Evolutionary conservation across 2,329 filamentous ascomycete genomes (phyloP).

Genomic region (Fusarium compactum): DNA sequence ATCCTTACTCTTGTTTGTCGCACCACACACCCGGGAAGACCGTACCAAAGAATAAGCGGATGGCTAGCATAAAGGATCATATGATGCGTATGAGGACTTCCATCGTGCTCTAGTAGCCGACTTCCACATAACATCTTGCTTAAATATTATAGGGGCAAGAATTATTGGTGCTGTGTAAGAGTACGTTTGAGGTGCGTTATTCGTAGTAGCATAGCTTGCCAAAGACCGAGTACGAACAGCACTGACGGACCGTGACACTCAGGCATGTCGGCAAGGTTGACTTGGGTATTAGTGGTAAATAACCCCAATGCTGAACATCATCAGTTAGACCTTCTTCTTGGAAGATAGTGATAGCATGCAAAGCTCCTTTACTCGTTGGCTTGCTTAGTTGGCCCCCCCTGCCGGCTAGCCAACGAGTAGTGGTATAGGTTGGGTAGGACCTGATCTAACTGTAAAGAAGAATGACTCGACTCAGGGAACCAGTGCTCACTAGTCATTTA

Average conservation of each 20-base stretch:
- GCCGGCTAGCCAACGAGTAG: too few species aligned
- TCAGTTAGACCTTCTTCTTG: conserved; percentile 24
- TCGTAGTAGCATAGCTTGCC: conserved; percentile 22
- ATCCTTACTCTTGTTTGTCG: conserved; percentile 20
- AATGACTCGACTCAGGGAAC: too few species aligned
- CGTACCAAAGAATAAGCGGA: conserved; percentile 30
- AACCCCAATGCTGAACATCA: conserved; percentile 25
- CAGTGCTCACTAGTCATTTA: too few species aligned
- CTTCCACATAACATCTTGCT: conserved; percentile 42
- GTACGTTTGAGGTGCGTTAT: conserved; percentile 14
- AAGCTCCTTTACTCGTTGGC: too few species aligned
- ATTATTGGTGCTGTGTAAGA: accelerated
- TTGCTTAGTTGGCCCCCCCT: too few species aligned
- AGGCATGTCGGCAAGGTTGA: neutral
- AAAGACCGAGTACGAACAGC: conserved; percentile 14
- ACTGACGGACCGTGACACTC: conserved; percentile 20
- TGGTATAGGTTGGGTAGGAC: neutral
- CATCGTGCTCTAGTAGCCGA: conserved; percentile 47
- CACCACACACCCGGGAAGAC: conserved; percentile 34
- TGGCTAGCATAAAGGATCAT: conserved; percentile 48
- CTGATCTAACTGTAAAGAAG: too few species aligned
- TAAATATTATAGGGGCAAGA: neutral
- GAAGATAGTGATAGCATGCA: conserved; percentile 6
- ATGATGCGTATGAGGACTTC: conserved; percentile 49
- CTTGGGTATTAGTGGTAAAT: accelerated